Conservation (phyloP, 345 rosid genomes). For the Anacardium occidentale region DNA sequence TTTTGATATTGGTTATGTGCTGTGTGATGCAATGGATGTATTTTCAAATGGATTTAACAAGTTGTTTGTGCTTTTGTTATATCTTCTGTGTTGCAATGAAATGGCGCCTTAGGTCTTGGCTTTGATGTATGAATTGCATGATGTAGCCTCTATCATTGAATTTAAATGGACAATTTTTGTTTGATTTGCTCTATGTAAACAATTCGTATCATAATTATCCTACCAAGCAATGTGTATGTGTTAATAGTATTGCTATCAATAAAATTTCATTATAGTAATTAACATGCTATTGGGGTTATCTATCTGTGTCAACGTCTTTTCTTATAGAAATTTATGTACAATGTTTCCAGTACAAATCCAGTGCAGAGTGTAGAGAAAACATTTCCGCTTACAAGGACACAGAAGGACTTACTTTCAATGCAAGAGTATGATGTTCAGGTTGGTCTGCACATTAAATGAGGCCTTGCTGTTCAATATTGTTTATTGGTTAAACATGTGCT, state of each 20-base stretch:
- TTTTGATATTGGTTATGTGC: too few species aligned
- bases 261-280: neutral
- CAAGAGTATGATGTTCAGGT: constrained; percentile 86
- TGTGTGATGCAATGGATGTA: neutral
- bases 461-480: constrained; percentile 2
- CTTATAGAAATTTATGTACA: constrained; percentile 23
- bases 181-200: neutral
- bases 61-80: neutral
- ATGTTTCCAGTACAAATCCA: constrained; percentile 64
- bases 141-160: neutral
- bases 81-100: neutral
- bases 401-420: constrained; percentile 65
- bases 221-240: neutral
- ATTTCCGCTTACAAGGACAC: constrained; percentile 68
- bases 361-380: constrained; percentile 64
- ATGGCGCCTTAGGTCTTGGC: neutral
- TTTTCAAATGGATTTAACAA: neutral
- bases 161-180: neutral
- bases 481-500: constrained; percentile 5
- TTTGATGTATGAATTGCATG: neutral
- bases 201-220: neutral
- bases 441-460: constrained; percentile 16
- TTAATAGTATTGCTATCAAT: neutral
- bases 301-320: neutral
- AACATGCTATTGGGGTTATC: neutral